These are phyloP conservation scores for Stagonosporopsis tanaceti DNA, from an alignment of 2,329 filamentous ascomycete genomes.

Conservation along the genomic window DNA sequence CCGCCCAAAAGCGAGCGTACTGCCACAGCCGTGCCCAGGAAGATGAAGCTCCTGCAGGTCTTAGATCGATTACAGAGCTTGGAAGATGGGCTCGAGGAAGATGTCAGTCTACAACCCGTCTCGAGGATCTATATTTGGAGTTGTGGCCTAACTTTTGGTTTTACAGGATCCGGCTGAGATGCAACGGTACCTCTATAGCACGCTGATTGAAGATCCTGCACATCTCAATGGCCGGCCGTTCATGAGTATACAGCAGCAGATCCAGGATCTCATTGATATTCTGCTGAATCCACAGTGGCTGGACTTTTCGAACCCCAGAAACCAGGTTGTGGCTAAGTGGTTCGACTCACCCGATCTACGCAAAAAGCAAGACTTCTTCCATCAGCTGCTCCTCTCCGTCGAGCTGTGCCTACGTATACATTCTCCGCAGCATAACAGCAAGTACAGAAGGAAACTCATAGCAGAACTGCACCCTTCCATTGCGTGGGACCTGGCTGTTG, in stretches of 20 bases:
- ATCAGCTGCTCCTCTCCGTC: constrained; percentile 76
- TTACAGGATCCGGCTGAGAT: constrained; percentile 50
- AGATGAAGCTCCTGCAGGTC: constrained; percentile 63
- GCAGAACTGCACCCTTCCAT: constrained; percentile 73
- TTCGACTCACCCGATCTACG: constrained; percentile 67
- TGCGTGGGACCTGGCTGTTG: constrained; percentile 76
- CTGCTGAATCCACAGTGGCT: constrained; percentile 75
- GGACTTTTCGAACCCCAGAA: constrained; percentile 73
- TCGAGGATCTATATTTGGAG: constrained; percentile 7
- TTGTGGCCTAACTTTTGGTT: constrained; percentile 43
- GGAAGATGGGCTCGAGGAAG: constrained; percentile 53
- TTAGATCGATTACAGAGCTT: constrained; percentile 54
- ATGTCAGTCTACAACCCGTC: constrained; percentile 47
- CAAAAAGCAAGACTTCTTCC: constrained; percentile 73
- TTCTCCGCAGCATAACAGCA: constrained; percentile 66
- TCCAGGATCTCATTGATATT: constrained; percentile 74
- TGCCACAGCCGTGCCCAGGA: constrained; percentile 66
- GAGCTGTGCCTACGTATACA: constrained; percentile 77
- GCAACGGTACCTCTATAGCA: constrained; percentile 70
- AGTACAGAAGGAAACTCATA: constrained; percentile 70
- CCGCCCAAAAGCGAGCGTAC: constrained; percentile 67
- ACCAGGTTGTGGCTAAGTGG: constrained; percentile 77
- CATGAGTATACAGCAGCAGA: constrained; percentile 71
- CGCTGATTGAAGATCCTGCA: constrained; percentile 73
- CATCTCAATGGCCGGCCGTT: constrained; percentile 65